Conservation (phyloP, 2,329 filamentous ascomycete genomes). For the Penicillium janthinellum region DNA sequence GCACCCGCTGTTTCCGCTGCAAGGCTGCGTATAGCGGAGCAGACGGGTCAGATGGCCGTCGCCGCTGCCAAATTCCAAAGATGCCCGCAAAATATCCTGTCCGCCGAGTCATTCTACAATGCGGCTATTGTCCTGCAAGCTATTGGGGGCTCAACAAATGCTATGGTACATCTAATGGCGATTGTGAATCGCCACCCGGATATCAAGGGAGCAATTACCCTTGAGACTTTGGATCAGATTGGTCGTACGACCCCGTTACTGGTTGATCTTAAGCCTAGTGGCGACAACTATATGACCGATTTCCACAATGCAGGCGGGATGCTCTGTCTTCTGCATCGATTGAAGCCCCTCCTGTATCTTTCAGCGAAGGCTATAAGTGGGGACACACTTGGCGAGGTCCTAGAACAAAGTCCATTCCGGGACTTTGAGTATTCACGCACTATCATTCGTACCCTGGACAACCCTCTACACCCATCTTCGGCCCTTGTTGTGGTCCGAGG, state of each 20-base stretch:
- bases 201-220: not conserved
- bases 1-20: not conserved
- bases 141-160: not conserved
- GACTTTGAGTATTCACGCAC: not conserved
- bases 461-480: not conserved
- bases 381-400: not conserved
- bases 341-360: not conserved
- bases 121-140: not conserved
- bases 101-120: not conserved
- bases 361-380: too few relatives aligned
- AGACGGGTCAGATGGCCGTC: not conserved
- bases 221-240: not conserved
- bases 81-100: not conserved
- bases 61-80: not conserved
- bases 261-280: not conserved
- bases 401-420: not conserved
- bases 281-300: not conserved
- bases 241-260: not conserved
- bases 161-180: not conserved
- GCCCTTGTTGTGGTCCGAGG: not conserved
- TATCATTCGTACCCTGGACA: not conserved
- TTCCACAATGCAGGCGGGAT: not conserved
- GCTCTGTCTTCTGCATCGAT: not conserved
- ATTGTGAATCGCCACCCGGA: not conserved
- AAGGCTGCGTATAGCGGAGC: not conserved